Percentiles rank a stretch among this genome's conserved stretches.
Evolutionary conservation across 176 grass and related monocot species (phyloP).

Genomic region (Melocanna baccifera): DNA sequence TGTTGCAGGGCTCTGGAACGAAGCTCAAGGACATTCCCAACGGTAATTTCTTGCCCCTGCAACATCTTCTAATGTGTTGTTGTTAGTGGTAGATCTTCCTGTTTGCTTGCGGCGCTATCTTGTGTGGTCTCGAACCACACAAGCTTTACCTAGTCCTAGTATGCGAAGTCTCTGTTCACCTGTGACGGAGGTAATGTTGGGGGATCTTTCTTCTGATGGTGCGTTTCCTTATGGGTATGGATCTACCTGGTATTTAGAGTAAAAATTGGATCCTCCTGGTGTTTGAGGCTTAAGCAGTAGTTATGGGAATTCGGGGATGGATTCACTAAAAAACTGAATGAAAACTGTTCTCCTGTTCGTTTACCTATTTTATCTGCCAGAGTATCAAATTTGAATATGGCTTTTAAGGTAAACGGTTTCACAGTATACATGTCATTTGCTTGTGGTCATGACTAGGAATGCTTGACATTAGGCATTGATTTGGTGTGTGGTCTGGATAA

Average conservation of each 20-base stretch:
- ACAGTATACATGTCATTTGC: not conserved
- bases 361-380: not conserved
- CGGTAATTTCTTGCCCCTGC: conserved; percentile 30
- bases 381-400: not conserved
- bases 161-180: not conserved
- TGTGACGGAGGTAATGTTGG: not conserved
- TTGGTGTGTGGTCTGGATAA: not conserved
- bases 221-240: not conserved
- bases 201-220: not conserved
- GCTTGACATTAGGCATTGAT: not conserved
- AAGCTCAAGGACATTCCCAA: conserved; percentile 96
- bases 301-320: not conserved
- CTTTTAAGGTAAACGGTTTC: not conserved
- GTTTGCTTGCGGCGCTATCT: not conserved
- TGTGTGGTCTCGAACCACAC: no score
- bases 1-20: conserved; percentile 78
- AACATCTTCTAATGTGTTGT: not conserved
- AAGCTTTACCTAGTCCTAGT: not conserved
- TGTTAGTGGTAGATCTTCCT: not conserved
- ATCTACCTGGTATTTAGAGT: not conserved
- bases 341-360: not conserved
- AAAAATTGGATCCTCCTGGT: not conserved
- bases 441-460: not conserved
- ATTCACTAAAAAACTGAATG: not conserved
- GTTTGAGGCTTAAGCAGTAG: not conserved